Evolutionary conservation across 1,284 basidiomycete species (phyloP), one percentile per base, ranked within the genome.

Genomic region (Agroathelia rolfsii): DNA sequence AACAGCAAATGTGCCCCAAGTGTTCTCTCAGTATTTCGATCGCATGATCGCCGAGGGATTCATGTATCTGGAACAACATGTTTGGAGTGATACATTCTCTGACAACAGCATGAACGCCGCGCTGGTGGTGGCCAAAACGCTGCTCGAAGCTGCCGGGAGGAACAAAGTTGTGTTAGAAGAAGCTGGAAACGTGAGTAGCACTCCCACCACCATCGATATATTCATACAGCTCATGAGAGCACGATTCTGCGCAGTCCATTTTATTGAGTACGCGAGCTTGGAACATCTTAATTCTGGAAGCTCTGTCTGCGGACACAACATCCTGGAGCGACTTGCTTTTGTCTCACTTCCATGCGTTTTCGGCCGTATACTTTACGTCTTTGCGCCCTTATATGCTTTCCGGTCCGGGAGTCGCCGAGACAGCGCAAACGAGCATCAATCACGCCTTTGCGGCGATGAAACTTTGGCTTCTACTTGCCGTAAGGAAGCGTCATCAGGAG

Each of bases 361-460:
- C 65, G 6, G 40, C 46, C 19, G 52, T 56, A 9, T 74, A 76
- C 44, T 59, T 62, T 42, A 48, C 51, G 12, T 56, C 64, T 3
- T 52, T 81, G 34, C 53, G 58, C 21, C 43, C 42, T 16, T 61
- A 61, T 41, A 46, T 56, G 10, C 58, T 58, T 24, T 49, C 50
- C 7, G 55, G 55, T 4, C 46, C 49, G 11, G 47, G 42, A 15
- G 48, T 50, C 9, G 41, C 55, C 11, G 64, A 69, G 26, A 48
- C 58, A 12, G 63, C 63, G 3, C 64, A 68, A 26, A 60, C 61
- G 1, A 74, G 77, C 39, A 62, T 82, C 34, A 79, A 78, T 46
- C 68, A 76, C 43, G 74, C 72, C 3, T 78, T 76, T 44, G 64
- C 72, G 18, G 62, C 74, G 2, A 66, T 81, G 44, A 81, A 78